Conservation (phyloP, 2,329 filamentous ascomycete genomes). For the Pseudogymnoascus verrucosus region DNA sequence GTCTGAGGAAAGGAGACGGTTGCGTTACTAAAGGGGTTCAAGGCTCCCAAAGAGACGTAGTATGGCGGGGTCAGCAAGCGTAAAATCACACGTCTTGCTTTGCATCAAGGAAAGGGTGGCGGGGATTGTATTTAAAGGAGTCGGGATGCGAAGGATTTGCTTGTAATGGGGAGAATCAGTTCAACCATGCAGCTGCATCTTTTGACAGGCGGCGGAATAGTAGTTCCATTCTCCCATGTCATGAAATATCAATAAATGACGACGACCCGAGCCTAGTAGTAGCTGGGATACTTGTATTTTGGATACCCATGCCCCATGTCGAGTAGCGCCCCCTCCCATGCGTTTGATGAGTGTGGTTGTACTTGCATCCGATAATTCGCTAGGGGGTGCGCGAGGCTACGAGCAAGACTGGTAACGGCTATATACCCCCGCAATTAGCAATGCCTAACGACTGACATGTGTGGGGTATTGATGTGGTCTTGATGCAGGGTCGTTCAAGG, state of each 20-base stretch:
- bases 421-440: neutral
- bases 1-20: neutral
- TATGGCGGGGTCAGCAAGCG: neutral
- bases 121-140: neutral
- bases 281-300: neutral
- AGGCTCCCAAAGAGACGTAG: neutral
- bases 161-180: neutral
- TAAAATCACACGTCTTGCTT: neutral
- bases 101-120: neutral
- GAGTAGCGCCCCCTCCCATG: neutral
- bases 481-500: neutral
- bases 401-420: neutral
- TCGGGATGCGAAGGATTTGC: neutral
- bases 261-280: neutral
- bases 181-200: neutral
- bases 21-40: neutral
- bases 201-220: neutral
- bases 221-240: neutral
- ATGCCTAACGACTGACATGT: neutral
- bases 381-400: neutral
- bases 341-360: neutral
- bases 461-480: neutral
- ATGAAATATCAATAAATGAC: neutral
- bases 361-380: neutral
- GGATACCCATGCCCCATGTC: neutral